Conservation (phyloP, 2,329 filamentous ascomycete species). For the Westerdykella aurantiaca region DNA sequence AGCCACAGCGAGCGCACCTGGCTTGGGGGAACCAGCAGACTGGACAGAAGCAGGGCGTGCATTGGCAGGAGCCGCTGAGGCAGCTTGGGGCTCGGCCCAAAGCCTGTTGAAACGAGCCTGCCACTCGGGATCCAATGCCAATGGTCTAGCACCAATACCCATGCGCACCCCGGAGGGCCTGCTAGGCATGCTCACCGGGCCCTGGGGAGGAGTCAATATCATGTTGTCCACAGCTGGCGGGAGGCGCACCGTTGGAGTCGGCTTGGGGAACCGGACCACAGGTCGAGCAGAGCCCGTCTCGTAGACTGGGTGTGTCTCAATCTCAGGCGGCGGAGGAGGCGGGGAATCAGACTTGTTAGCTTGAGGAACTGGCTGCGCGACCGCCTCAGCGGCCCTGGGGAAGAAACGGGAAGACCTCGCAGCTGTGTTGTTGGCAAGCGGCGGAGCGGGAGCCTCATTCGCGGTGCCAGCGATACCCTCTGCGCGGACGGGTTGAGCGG, state of each 20-base stretch:
- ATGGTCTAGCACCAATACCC: slow-evolving; percentile 32
- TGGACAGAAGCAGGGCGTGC: slow-evolving; percentile 16
- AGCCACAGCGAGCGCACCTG: slow-evolving; percentile 53
- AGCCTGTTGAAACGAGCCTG: slow-evolving; percentile 80
- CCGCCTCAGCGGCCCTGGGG: slow-evolving; percentile 24
- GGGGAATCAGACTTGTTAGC: slow-evolving; percentile 28
- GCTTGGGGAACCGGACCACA: slow-evolving; percentile 63
- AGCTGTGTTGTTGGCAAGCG: background rate
- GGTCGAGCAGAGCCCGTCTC: slow-evolving; percentile 61
- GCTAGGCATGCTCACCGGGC: slow-evolving; percentile 39
- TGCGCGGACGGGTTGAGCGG: slow-evolving; percentile 12
- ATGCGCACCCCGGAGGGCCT: slow-evolving; percentile 14
- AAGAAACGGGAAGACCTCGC: slow-evolving; percentile 36
- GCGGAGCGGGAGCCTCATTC: slow-evolving; percentile 15
- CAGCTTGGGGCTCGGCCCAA: slow-evolving; percentile 53
- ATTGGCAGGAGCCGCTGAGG: slow-evolving; percentile 23
- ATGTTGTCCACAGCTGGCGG: slow-evolving; percentile 52
- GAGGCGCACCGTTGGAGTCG: slow-evolving; percentile 72
- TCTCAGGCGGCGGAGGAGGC: slow-evolving; percentile 62
- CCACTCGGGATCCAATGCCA: slow-evolving; percentile 54
- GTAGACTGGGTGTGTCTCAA: slow-evolving; percentile 66
- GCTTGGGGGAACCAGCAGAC: slow-evolving; percentile 34
- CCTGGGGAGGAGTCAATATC: slow-evolving; percentile 28
- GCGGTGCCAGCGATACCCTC: slow-evolving; percentile 3
- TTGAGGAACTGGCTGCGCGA: slow-evolving; percentile 18